Base-by-base conservation (phyloP, 164 flowering plant species). In the Magnolia changhungtana region DNA sequence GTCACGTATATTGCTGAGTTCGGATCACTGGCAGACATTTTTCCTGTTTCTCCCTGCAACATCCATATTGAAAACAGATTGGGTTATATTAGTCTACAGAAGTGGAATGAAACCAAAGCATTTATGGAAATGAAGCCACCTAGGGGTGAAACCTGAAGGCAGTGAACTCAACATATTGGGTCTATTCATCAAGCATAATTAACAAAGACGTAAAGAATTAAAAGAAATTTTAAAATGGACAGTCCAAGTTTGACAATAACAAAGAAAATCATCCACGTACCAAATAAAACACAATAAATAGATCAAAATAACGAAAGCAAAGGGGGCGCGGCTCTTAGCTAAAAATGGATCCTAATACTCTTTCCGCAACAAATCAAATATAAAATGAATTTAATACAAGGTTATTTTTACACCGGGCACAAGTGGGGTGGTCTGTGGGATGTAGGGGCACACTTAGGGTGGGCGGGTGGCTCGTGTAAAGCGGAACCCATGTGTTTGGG, bases 11-110 rank as follows among this genome's bases (percentile, higher is more conserved):
- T 92, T 50, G 99, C 96, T 76, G 99, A 94, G 87, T 91, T 93
- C 65, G 98, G 92, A 85, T 94, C 98, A 83, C 97, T 90, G 13
- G 98, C 97, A n/a, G 96, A 91, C 98, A 94, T 96, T 87, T 96
- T 96, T 19, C 99, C 99, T 3, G 88, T 84, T 82, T 96, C 98
- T 50, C 99, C 99, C 98, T 96, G 89, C 83, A 85, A 68, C 6
- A 31, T 29, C 19, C 50, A 68, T 16, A 37, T 68, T 27, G 45
- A 29, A 14, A 37, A 31, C 50, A 31, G 71, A 37, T 23, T 10
- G 24, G 4, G 63, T 13, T 19, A 64, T 16, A 5, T 5, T 2
- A 64, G 24, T 19, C 67, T 1, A 64, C 19, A 64, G 24, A 64
- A 21, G 19, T 19, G 67, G 8, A 64, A 64, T 8, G 24, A 64